Evolutionary conservation across 169 alveolate species (phyloP).

Genomic region (Amoebophrya sp.): DNA sequence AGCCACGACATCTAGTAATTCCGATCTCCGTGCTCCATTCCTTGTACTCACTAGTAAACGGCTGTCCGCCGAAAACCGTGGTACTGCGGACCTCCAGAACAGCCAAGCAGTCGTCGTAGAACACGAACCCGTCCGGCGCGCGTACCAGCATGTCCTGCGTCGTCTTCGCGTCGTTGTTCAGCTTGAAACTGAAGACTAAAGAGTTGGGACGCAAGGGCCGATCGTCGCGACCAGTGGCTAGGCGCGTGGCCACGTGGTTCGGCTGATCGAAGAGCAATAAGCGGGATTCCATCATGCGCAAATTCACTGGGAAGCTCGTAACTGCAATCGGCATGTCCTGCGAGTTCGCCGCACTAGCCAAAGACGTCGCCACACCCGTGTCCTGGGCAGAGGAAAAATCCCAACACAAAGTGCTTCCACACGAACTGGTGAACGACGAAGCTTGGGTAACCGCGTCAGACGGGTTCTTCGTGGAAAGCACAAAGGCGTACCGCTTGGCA

Average conservation of each 20-base stretch:
- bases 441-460: not conserved
- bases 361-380: too few relatives aligned
- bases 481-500: not conserved
- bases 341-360: too few relatives aligned
- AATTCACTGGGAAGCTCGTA: not conserved
- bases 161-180: not conserved
- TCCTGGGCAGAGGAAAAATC: not conserved
- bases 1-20: not conserved
- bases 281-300: not conserved
- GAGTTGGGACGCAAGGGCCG: not conserved
- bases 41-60: not conserved
- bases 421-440: not conserved
- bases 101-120: not conserved
- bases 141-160: not conserved
- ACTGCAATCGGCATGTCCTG: not conserved
- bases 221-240: constrained; percentile 14
- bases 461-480: not conserved
- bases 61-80: not conserved
- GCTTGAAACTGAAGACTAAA: not conserved
- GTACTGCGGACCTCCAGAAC: not conserved
- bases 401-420: not conserved
- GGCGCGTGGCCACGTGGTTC: not conserved
- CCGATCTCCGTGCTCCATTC: not conserved
- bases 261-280: not conserved
- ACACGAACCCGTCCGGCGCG: not conserved